Percentiles rank a stretch among this genome's conserved stretches.
These are phyloP conservation scores for Oryza glumipatula DNA, from an alignment of 176 grass and related monocot species.

Conservation along the genomic window DNA sequence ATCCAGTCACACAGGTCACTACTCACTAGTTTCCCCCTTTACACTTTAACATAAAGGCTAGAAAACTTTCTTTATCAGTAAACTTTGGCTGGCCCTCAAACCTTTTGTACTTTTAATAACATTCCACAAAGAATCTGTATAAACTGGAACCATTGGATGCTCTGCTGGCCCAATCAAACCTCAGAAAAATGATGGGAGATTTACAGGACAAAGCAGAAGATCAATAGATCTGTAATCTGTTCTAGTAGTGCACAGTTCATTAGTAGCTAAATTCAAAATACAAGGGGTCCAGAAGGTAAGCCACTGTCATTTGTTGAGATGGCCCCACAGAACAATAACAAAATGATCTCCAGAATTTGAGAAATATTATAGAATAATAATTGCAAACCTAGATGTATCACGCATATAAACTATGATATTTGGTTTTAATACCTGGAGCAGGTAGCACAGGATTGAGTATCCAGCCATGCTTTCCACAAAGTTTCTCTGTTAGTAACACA, in stretches of 20 bases:
- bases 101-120: conserved; percentile 6
- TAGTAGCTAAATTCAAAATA: conserved; percentile 17
- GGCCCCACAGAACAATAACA: not conserved
- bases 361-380: not conserved
- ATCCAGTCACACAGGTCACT: not conserved
- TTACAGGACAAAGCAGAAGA: conserved; percentile 18
- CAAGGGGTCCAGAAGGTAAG: not conserved
- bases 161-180: not conserved
- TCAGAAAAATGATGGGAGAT: conserved; percentile 26
- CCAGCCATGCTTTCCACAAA: conserved; percentile 99
- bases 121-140: not conserved
- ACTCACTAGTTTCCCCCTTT: not conserved
- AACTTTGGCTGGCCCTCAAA: not conserved
- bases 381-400: not conserved
- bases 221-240: not conserved
- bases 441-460: conserved; percentile 94
- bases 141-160: not conserved
- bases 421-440: conserved; percentile 75
- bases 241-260: not conserved
- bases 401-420: conserved; percentile 1
- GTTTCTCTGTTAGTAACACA: conserved; percentile 75
- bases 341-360: conserved; percentile 10
- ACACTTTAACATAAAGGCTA: not conserved
- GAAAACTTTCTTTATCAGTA: conserved; percentile 21
- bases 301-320: not conserved